Percentiles rank a stretch among this genome's conserved stretches.
Evolutionary conservation across 148 eudicot genomes (phyloP).

Genomic region (Selenicereus undatus): DNA sequence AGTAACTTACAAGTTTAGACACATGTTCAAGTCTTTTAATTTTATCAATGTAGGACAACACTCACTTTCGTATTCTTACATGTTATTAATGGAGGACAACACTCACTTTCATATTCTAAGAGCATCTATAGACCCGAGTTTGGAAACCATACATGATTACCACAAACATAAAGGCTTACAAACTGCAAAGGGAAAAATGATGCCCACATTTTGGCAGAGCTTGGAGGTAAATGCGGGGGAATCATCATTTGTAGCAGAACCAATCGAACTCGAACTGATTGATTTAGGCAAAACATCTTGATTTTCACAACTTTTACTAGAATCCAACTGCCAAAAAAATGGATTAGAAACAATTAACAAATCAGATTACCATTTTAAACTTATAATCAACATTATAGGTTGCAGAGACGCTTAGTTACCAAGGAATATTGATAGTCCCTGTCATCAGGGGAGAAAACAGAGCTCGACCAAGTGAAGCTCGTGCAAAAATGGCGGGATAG

Average conservation of each 20-base stretch:
- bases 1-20: too few relatives aligned
- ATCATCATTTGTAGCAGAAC: constrained; percentile 13
- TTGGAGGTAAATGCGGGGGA: constrained; percentile 26
- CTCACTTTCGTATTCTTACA: too few relatives aligned
- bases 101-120: too few relatives aligned
- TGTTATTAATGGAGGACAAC: too few relatives aligned
- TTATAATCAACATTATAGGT: constrained; percentile 15
- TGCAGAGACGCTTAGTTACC: background rate
- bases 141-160: background rate
- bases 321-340: constrained; percentile 33
- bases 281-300: constrained; percentile 36
- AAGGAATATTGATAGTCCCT: background rate
- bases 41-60: too few relatives aligned
- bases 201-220: constrained; percentile 39
- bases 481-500: constrained; percentile 22
- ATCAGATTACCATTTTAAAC: constrained; percentile 24
- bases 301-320: constrained; percentile 25
- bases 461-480: background rate
- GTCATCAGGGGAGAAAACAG: background rate
- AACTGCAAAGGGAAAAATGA: constrained; percentile 6
- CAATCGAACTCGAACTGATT: constrained; percentile 30
- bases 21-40: too few relatives aligned
- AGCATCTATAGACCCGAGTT: too few relatives aligned
- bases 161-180: background rate
- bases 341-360: background rate